Base-by-base conservation (phyloP, 116 monocot species). In the Posidonia oceanica region DNA sequence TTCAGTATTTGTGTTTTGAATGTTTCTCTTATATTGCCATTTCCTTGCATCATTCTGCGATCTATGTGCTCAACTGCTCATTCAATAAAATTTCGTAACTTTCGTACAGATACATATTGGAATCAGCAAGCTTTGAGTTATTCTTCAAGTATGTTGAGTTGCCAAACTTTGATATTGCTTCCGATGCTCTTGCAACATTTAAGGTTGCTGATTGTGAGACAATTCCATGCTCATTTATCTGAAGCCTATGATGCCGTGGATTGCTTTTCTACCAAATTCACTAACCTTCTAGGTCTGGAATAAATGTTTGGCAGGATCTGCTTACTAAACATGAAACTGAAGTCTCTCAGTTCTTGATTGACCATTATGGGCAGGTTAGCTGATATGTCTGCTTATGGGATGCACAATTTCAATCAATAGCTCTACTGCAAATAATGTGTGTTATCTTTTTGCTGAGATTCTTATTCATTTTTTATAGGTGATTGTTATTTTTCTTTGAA, bases 91-190 rank as follows among this genome's bases (percentile, higher is more conserved):
- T 48, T 68, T 51, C 22, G n/a, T 48, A 68, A 12, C 36, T 17
- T 68, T 40, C 8, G 7, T 70, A 16, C 98, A 98, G 98, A 90
- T 83, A 84, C 71, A 72, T 98, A 72, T 64, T 98, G 76, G 93
- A 93, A 79, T 98, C 93, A 74, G 48, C 77, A 39, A 98, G 98
- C 80, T 88, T 98, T 75, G 90, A 93, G 48, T 82, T 98, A 63
- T 93, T 98, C 70, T 98, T 98, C 72, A 88, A 86, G 69, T 98
- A 90, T 78, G 93, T 88, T 63, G 98, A 98, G 78, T 72, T 98
- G 54, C 87, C 93, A 63, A 93, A 86, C 54, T 93, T 98, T 84
- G 98, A 98, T 85, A 88, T 98, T 83, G 93, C 93, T 77, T 98
- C 98, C 52, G 98, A 98, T 84, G 98, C 98, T 77, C 86, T 98